Conservation (phyloP, 257 asterid species). For the Perilla frutescens region DNA sequence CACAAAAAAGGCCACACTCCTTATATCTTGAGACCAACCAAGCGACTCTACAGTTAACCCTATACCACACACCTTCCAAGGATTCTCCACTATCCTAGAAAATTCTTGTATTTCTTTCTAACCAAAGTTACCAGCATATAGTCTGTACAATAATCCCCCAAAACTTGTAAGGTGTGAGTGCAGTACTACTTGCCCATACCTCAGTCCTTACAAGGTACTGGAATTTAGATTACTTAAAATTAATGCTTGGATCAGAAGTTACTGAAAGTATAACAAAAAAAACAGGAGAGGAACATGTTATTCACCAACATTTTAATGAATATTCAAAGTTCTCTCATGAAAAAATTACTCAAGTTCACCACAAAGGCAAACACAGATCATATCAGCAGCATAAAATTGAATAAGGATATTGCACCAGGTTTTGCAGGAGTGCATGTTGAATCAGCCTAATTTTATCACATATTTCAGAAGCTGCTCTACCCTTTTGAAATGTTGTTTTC, state of each 20-base stretch:
- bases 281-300: background rate
- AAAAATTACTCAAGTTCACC: too few species aligned
- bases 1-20: too few species aligned
- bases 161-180: too few species aligned
- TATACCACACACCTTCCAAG: background rate
- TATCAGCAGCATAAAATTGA: background rate
- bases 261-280: background rate
- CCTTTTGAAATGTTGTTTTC: background rate
- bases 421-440: background rate
- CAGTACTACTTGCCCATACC: too few species aligned
- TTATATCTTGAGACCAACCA: too few species aligned
- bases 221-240: background rate
- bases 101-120: background rate
- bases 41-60: background rate
- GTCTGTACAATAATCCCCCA: background rate
- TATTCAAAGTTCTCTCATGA: background rate
- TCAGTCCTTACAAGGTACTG: too few species aligned
- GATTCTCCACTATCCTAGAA: background rate
- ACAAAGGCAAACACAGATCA: too few species aligned
- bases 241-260: background rate
- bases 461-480: background rate
- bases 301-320: background rate
- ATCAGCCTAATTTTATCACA: background rate
- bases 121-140: background rate
- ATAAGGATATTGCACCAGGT: background rate